Base-by-base conservation (phyloP, 345 rosid species). In the Ricinus communis region DNA sequence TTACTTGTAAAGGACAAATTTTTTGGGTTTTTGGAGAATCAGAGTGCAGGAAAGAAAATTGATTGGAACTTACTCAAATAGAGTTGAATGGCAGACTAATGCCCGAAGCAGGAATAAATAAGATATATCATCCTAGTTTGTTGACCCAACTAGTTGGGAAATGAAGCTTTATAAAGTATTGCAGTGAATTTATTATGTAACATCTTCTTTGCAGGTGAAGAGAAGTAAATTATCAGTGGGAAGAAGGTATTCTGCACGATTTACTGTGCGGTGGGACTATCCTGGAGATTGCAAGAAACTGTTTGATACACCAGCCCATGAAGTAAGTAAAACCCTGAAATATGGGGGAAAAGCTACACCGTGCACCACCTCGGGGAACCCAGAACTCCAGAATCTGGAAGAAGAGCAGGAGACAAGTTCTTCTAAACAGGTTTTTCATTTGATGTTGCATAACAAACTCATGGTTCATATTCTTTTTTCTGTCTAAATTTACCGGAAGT, bases 191-290 rank as follows among this genome's bases (percentile, higher is more conserved):
- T 70, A 24, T 25, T 16, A 30, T 62, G 41, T 1, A 30, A 1
- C 15, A 38, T 49, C 50, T 36, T 67, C 33, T 75, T 71, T 77
- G 50, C 80, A 91, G 92, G 66, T 70, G 55, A 82, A 76, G 56
- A 75, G 62, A 18, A 71, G 62, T 70, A 82, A 78, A 54, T 74
- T 84, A 76, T 70, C 81, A 43, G 78, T 73, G 52, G 77, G 81
- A 73, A 85, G 81, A 85, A 84, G 87, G 70, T 82, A 82, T 74
- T 87, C 93, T 66, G 77, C 87, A 55, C 88, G 70, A 49, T 91
- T 79, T 68, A 74, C 79, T 36, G 82, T 89, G 63, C 77, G 76
- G 54, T 82, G 78, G 71, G 86, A 83, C 77, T 76, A 68, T 75
- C 55, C 68, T 19, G 81, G 77, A 19, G 85, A 80, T n/a, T 50